Evolutionary conservation across 805 yeast species (phyloP), one percentile per base, ranked within the genome.

Genomic region (Yarrowia sp.): DNA sequence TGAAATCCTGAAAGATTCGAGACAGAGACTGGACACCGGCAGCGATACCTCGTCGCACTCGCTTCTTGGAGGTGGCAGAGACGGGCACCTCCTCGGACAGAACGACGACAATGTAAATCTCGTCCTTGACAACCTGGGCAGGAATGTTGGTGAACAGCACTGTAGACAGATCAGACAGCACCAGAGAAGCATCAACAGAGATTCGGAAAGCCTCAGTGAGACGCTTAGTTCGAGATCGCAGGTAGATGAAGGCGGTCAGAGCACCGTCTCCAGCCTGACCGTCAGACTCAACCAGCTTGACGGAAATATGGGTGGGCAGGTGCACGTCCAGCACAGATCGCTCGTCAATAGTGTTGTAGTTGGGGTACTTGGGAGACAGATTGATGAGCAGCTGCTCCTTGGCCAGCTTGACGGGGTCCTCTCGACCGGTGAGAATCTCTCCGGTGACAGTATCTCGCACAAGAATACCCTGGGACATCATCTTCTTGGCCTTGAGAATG

Each of bases 1-100:
- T 84, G 72, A 85, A 85, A 70, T 85, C 82, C 8, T 91, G 85
- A 74, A 92, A 90, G 32, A 91, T 85, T 72, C 97, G 84, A 5
- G 95, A 86, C 61, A 92, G 88, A 78, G 92, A 97, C 46, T 91
- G 85, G 15, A 89, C 95, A 77, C 97, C 97, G 3, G 92, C 93
- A 46, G 94, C 95, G 15, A 92, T 85, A 69, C 97, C 97, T 74
- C 88, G 87, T 74, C 90, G 87, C 59, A 89, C 83, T 22, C 15
- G 55, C 46, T 55, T 40, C 35, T 68, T 69, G 35, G 65, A 38
- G 8, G 69, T 43, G 78, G 77, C 16, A 69, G 67, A n/a, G 70
- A 88, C 78, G 48, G 85, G 83, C 63, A 90, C 83, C 58, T 85
- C 87, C 76, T 92, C 97, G 8, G 90, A 88, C 69, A 92, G 79